Evolutionary conservation across 805 yeast genomes (phyloP).

Genomic region (Saturnispora ahearnii): DNA sequence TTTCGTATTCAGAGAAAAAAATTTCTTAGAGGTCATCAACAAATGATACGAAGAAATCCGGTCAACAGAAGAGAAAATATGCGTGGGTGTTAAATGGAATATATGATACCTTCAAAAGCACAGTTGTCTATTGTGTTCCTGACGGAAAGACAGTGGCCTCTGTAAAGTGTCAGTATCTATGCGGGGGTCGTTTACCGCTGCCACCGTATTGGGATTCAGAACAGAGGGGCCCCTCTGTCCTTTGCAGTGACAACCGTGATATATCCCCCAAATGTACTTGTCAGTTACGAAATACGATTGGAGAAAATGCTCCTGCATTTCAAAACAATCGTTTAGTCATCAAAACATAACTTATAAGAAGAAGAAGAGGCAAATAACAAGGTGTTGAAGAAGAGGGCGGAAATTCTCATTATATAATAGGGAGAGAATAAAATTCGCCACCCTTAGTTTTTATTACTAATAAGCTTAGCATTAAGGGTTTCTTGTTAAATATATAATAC

Average conservation of each 20-base stretch:
- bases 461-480: background rate
- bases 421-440: too few relatives aligned
- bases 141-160: constrained; percentile 2
- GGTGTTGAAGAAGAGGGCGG: background rate
- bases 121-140: background rate
- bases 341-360: too few relatives aligned
- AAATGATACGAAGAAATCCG: background rate
- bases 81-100: background rate
- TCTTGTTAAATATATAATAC: background rate
- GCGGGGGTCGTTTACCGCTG: constrained; percentile 52
- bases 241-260: constrained; percentile 31
- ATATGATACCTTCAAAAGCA: constrained; percentile 14
- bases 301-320: background rate
- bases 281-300: background rate
- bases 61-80: background rate
- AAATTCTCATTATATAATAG: too few relatives aligned
- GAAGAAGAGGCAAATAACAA: too few relatives aligned
- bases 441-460: too few relatives aligned
- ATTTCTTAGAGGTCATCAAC: background rate
- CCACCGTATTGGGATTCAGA: constrained; percentile 12
- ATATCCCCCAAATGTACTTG: constrained; percentile 7
- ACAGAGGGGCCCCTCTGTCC: background rate
- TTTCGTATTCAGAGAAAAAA: background rate
- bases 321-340: background rate
- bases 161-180: constrained; percentile 22